A percentile compares a stretch with the other conserved stretches of the same genome.
Conservation (phyloP, 2,329 filamentous ascomycete genomes). For the Fusarium ramigenum region DNA sequence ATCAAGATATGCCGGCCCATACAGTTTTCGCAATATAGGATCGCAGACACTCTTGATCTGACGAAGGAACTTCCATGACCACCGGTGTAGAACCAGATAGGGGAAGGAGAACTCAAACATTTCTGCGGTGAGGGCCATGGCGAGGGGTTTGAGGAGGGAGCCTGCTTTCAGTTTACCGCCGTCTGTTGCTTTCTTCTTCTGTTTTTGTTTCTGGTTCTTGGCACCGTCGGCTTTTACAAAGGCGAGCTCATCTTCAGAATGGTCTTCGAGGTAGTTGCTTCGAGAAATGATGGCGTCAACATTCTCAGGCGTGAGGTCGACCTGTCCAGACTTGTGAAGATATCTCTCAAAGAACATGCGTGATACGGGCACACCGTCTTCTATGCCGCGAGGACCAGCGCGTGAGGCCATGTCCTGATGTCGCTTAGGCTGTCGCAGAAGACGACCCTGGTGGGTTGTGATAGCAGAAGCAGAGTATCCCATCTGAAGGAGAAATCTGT, state of each 20-base stretch:
- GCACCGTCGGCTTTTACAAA: rapidly evolving
- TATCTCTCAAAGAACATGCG: neutral
- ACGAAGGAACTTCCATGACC: neutral
- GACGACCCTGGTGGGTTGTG: neutral
- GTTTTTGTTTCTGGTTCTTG: neutral
- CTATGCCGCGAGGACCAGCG: neutral
- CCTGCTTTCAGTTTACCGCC: neutral
- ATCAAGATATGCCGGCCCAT: neutral
- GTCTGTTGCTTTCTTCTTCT: neutral
- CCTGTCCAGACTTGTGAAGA: neutral
- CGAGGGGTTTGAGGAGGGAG: rapidly evolving
- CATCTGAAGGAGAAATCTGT: neutral
- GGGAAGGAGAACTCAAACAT: neutral
- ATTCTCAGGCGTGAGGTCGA: neutral
- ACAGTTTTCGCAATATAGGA: rapidly evolving
- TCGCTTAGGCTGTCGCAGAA: neutral
- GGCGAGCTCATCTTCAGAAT: neutral
- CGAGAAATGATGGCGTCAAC: neutral
- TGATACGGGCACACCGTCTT: neutral
- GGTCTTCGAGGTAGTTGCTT: neutral
- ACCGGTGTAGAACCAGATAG: rapidly evolving
- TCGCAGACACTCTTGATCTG: neutral
- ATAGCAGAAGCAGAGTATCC: neutral
- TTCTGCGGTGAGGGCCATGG: neutral
- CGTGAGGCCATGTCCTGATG: neutral